These are phyloP conservation scores for Vigna nakashimae DNA, from an alignment of 306 rosid genomes.

Conservation along the genomic window DNA sequence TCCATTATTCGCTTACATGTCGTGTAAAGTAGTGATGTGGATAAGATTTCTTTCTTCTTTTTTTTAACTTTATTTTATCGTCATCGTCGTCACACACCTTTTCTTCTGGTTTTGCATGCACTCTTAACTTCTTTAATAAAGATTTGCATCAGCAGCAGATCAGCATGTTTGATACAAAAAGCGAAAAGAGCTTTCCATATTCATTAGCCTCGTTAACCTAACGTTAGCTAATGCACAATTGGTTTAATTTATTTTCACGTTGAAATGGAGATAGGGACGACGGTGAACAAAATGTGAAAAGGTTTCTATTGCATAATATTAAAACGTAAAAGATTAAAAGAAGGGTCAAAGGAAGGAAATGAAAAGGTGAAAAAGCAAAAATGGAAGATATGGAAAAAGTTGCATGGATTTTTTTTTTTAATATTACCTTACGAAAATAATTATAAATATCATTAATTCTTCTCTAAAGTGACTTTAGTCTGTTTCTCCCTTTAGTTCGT, in stretches of 20 bases:
- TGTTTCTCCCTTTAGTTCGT: too few relatives aligned
- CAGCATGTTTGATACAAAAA: conserved; percentile 41
- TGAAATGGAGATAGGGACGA: conserved; percentile 36
- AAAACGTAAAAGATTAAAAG: conserved; percentile 24
- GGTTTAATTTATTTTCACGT: conserved; percentile 1
- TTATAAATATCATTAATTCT: not conserved
- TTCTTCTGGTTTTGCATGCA: conserved; percentile 36
- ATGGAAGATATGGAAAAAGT: conserved; percentile 47
- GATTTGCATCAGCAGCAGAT: conserved; percentile 58
- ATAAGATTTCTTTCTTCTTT: conserved; percentile 58
- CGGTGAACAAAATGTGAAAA: conserved; percentile 17
- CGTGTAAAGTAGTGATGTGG: conserved; percentile 73
- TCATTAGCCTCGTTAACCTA: conserved; percentile 27
- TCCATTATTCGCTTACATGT: conserved; percentile 51
- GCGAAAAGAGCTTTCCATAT: conserved; percentile 36
- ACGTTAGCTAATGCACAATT: conserved; percentile 21
- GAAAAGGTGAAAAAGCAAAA: conserved; percentile 51
- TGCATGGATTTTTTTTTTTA: conserved; percentile 24
- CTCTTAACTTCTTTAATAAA: conserved; percentile 53
- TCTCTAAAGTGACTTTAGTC: too few relatives aligned
- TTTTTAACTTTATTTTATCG: conserved; percentile 43
- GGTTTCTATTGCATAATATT: not conserved
- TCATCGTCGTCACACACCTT: conserved; percentile 42
- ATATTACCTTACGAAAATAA: conserved; percentile 42
- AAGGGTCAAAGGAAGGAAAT: conserved; percentile 45